Evolutionary conservation across 441 rosid species (phyloP).

Genomic region (Populus hybrid): DNA sequence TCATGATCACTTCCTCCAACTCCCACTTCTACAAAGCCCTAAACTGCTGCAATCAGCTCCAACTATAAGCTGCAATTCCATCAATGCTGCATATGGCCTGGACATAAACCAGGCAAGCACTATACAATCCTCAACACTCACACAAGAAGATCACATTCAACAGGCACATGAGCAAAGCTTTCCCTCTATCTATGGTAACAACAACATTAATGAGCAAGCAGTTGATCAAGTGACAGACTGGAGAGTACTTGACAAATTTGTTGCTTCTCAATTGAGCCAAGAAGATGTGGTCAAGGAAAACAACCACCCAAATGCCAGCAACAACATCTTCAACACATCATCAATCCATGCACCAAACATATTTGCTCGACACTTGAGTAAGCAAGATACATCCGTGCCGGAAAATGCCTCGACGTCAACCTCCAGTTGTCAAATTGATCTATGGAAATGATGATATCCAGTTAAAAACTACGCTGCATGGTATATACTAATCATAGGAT

Average conservation of each 20-base stretch:
- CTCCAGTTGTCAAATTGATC: conserved; percentile 37
- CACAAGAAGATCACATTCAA: conserved; percentile 42
- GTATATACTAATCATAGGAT: conserved; percentile 35
- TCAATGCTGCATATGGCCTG: conserved; percentile 29
- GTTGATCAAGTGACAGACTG: conserved; percentile 74
- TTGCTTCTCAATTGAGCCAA: conserved; percentile 86
- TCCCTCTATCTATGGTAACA: conserved; percentile 29
- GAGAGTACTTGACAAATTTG: conserved; percentile 90
- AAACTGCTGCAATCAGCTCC: conserved; percentile 41
- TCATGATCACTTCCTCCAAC: conserved; percentile 59
- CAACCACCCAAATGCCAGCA: conserved; percentile 24
- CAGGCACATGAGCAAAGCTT: conserved; percentile 39
- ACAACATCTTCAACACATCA: conserved; percentile 23
- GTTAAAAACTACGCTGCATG: conserved; percentile 7
- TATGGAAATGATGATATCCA: conserved; percentile 46
- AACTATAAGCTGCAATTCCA: conserved; percentile 22
- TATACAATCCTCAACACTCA: conserved; percentile 38
- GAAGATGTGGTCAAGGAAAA: conserved; percentile 43
- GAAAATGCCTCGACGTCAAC: conserved; percentile 39
- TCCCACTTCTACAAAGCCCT: conserved; percentile 78
- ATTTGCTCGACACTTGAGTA: conserved; percentile 23
- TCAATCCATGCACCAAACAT: conserved; percentile 18
- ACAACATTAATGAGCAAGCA: conserved; percentile 31
- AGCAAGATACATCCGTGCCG: conserved; percentile 27
- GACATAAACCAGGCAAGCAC: conserved; percentile 45